These are phyloP conservation scores for Didymella arachidicola DNA, from an alignment of 2,329 filamentous ascomycete genomes.

Conservation along the genomic window DNA sequence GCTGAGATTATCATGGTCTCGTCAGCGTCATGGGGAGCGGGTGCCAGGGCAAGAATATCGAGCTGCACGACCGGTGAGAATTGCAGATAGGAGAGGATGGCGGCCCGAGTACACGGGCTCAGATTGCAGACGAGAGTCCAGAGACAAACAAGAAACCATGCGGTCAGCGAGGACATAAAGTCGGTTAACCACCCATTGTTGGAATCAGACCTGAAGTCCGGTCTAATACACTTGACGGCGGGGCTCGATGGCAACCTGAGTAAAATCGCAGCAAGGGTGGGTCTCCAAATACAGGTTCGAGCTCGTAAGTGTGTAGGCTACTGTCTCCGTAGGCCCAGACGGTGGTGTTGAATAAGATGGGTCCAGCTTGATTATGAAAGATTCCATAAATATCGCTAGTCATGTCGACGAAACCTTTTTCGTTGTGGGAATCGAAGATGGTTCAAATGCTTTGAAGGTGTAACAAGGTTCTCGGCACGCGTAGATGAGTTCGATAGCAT, in stretches of 20 bases:
- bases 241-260: background rate
- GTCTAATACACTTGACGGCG: too few relatives aligned
- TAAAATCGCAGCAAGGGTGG: background rate
- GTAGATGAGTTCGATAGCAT: background rate
- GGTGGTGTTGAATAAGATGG: background rate
- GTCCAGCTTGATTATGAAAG: background rate
- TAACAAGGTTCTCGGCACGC: background rate
- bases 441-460: background rate
- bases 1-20: background rate
- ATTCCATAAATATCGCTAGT: background rate
- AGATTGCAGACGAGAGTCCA: background rate
- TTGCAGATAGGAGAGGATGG: conserved; percentile 1
- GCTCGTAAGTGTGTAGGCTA: background rate
- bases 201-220: background rate
- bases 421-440: background rate
- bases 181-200: background rate
- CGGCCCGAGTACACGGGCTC: background rate
- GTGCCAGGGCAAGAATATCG: background rate
- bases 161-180: background rate
- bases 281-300: background rate
- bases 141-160: background rate
- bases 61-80: background rate
- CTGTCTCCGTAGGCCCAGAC: background rate
- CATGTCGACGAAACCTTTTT: background rate
- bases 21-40: background rate